These are phyloP conservation scores for Fonsecaea erecta DNA, from an alignment of 2,329 filamentous ascomycete genomes.

Conservation along the genomic window DNA sequence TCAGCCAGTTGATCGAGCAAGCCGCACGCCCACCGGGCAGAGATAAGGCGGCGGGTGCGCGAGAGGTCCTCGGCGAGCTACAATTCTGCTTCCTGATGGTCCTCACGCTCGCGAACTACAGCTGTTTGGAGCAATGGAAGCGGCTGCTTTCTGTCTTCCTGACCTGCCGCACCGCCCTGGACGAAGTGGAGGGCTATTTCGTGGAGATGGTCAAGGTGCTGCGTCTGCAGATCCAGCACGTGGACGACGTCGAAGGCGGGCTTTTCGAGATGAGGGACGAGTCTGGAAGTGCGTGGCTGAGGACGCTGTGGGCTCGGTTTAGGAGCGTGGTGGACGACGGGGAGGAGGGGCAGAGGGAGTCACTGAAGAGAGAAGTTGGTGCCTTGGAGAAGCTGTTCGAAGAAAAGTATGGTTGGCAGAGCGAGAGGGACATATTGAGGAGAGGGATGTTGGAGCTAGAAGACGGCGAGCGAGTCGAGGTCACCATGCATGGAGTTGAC, in stretches of 20 bases:
- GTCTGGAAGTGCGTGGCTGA: conserved; percentile 56
- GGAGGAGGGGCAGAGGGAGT: conserved; percentile 40
- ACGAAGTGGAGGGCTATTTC: conserved; percentile 56
- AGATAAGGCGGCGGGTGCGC: conserved; percentile 42
- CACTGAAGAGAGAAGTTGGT: conserved; percentile 58
- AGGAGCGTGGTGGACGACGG: conserved; percentile 55
- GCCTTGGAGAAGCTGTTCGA: conserved; percentile 61
- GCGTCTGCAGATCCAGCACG: conserved; percentile 59
- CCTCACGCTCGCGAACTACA: conserved; percentile 67
- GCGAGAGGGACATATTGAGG: conserved; percentile 57
- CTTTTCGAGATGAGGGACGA: conserved; percentile 64
- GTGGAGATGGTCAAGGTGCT: conserved; percentile 56
- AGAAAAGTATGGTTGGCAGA: conserved; percentile 62
- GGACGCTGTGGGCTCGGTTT: conserved; percentile 58
- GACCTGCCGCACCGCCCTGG: conserved; percentile 60
- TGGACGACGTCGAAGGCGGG: conserved; percentile 63
- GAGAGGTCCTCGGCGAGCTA: conserved; percentile 60
- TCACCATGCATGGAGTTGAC: conserved; percentile 60
- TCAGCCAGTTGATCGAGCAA: conserved; percentile 57
- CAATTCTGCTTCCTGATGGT: conserved; percentile 68
- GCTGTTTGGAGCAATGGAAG: conserved; percentile 70
- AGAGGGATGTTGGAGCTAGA: conserved; percentile 65
- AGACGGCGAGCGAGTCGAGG: conserved; percentile 66
- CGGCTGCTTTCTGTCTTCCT: conserved; percentile 61
- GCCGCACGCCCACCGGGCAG: conserved; percentile 34